Evolutionary conservation across 1,284 basidiomycete species (phyloP), one percentile per base, ranked within the genome.

Genomic region (Lentinula novae-zelandiae): DNA sequence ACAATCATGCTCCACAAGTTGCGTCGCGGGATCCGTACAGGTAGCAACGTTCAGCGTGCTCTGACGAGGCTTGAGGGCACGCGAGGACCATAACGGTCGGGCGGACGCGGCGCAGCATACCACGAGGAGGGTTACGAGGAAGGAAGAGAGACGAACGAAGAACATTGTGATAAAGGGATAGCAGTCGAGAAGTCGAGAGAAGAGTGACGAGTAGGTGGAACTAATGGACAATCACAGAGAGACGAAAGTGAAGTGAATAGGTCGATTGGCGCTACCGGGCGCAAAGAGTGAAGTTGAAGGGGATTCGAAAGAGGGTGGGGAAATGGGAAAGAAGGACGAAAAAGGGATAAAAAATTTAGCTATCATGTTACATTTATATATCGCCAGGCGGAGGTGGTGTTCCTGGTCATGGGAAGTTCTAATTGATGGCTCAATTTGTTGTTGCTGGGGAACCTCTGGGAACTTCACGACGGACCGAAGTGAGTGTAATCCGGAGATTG

Each of bases 1-100:
- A 52, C 66, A 67, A 44, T 67, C 66, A 38, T 67, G 66, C 22
- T 50, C 42, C 1, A 66, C 60, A 27, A 67, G 62, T 53, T 64
- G 17, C 15, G 55, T 59, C 6, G 64, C 38, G 20, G 62, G 63
- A 40, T 57, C 44, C 17, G 64, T 67, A 48, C 65, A 66, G 10
- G 34, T 62, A 17, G 64, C 65, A 5, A 64, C 62, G 54, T 66
- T 64, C 22, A 65, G 33, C 15, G 63, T 53, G n/a, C 42, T 56
- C 33, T 31, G 27, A 10, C 54, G 54, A 15, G 22, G 42, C 9
- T 44, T 7, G n/a, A 56, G 51, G 2, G 62, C 62, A 27, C 63
- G 63, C 15, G 60, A 20, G 46, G 31, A 46, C 59, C 57, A 58
- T 3, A 65, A 34, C 2, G 65, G 65, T 48, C 60, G 59, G 1